A percentile compares a stretch with the other conserved stretches of the same genome.
Evolutionary conservation across 139 green algal genomes (phyloP).

Genomic region (Picocystis salinarum): DNA sequence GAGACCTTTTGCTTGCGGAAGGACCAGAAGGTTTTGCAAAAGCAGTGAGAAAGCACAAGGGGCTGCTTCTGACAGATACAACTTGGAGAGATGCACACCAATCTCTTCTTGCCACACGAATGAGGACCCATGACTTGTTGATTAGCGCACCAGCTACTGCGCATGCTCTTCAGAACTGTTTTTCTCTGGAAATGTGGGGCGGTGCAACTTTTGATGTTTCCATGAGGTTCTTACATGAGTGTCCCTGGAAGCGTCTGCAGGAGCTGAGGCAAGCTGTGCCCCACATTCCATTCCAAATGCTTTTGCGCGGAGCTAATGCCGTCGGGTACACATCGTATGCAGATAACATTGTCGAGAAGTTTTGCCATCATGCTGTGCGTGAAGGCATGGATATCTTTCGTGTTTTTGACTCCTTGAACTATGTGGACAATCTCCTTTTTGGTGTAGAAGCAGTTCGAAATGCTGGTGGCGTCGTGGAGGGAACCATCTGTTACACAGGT

Average conservation of each 20-base stretch:
- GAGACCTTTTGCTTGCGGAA: conserved; percentile 39
- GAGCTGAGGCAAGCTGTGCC: conserved; percentile 56
- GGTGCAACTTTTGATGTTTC: conserved; percentile 86
- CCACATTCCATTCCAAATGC: conserved; percentile 83
- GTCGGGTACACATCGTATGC: conserved; percentile 74
- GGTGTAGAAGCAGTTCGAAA: conserved; percentile 62
- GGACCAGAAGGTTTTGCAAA: conserved; percentile 67
- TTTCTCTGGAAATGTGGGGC: conserved; percentile 78
- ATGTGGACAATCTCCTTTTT: conserved; percentile 72
- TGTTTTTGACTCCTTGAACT: conserved; percentile 69
- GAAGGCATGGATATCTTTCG: conserved; percentile 81
- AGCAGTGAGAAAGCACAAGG: conserved; percentile 59
- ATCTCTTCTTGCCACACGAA: conserved; percentile 62
- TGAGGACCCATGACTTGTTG: conserved; percentile 74
- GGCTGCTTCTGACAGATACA: conserved; percentile 79
- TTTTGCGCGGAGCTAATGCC: conserved; percentile 73
- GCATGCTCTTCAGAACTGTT: conserved; percentile 30
- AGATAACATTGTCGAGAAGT: conserved; percentile 63
- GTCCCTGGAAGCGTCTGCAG: conserved; percentile 75
- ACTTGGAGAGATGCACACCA: conserved; percentile 83
- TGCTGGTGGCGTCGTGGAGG: conserved; percentile 54
- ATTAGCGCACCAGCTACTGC: conserved; percentile 46
- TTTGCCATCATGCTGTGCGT: conserved; percentile 38
- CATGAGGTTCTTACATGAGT: conserved; percentile 64
- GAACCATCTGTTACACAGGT: conserved; percentile 76